Evolutionary conservation across 1,284 basidiomycete species (phyloP), one percentile per base, ranked within the genome.

Genomic region (Ustilago loliicola): DNA sequence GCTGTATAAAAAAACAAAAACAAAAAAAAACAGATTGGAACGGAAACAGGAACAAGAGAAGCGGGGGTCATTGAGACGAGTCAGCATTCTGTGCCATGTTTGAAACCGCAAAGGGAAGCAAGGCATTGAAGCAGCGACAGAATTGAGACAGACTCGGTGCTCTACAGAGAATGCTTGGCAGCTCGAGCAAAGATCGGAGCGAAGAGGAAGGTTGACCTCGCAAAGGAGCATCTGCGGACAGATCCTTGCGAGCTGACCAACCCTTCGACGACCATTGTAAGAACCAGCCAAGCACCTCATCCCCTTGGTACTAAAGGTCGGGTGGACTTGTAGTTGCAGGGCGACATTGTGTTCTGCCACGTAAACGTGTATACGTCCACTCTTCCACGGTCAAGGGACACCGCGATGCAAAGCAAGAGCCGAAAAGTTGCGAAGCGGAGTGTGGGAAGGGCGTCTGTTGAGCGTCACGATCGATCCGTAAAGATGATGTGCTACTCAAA

Each of bases 21-120:
- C 19, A 53, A 61, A 47, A 47, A 53, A 61, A 30, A 45, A 27
- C 38, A 58, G 9, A 30, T 57, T 29, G 40, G 32, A 27, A 21
- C 54, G 23, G 32, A 36, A 34, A 50, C 48, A 54, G 17, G 25
- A 8, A 32, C 58, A 36, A 61, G 47, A 72, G 55, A 48, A 50
- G 61, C 40, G 72, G 76, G 80, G 82, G 73, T 85, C 83, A 85
- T 85, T 81, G 83, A 83, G 83, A 83, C 83, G 83, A 83, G 82
- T 80, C 81, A 82, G 81, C 62, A 69, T 72, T 66, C 71, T 78
- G 72, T 72, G 75, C 71, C 63, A 70, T 72, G 70, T 61, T 47
- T 69, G 63, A 64, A 63, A 68, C 69, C 63, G 23, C 70, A 38
- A 48, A 70, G 66, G 70, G 61, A 58, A 77, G 60, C 66, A 69